Evolutionary conservation across 2,329 filamentous ascomycete species (phyloP).

Genomic region (Rugonectria rugulosa): DNA sequence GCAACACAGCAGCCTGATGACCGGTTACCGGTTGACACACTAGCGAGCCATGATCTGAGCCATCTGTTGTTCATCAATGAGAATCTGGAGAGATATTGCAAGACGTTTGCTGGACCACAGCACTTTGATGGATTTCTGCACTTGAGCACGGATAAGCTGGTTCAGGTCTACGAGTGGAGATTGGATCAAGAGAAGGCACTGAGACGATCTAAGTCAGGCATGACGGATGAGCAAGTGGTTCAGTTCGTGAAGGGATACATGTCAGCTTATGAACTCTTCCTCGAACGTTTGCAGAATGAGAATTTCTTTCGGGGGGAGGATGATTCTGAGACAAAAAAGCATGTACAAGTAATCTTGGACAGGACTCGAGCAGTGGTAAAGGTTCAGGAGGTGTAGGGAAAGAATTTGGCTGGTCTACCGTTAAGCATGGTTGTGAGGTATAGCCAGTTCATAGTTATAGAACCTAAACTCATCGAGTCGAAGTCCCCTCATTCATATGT

Average conservation of each 20-base stretch:
- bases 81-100: slow-evolving; percentile 32
- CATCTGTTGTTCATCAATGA: slow-evolving; percentile 33
- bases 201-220: slow-evolving; percentile 28
- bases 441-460: no score
- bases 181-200: slow-evolving; percentile 30
- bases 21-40: slow-evolving; percentile 16
- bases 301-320: slow-evolving; percentile 22
- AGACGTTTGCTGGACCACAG: slow-evolving; percentile 26
- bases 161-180: slow-evolving; percentile 36
- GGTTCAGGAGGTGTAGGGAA: slow-evolving; percentile 26
- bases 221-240: slow-evolving; percentile 35
- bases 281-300: slow-evolving; percentile 27
- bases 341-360: slow-evolving; percentile 17
- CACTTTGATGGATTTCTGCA: slow-evolving; percentile 34
- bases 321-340: slow-evolving; percentile 19
- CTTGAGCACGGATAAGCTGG: slow-evolving; percentile 32
- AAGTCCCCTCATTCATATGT: no score
- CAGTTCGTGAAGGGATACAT: slow-evolving; percentile 37
- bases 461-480: no score
- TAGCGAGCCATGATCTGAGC: slow-evolving; percentile 25
- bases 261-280: slow-evolving; percentile 36
- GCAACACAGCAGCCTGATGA: slow-evolving; percentile 11
- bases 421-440: no score
- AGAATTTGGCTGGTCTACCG: no score
- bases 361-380: slow-evolving; percentile 19